These are phyloP conservation scores for Aspergillus sp. DNA, from an alignment of 2,329 filamentous ascomycete genomes.

Conservation along the genomic window DNA sequence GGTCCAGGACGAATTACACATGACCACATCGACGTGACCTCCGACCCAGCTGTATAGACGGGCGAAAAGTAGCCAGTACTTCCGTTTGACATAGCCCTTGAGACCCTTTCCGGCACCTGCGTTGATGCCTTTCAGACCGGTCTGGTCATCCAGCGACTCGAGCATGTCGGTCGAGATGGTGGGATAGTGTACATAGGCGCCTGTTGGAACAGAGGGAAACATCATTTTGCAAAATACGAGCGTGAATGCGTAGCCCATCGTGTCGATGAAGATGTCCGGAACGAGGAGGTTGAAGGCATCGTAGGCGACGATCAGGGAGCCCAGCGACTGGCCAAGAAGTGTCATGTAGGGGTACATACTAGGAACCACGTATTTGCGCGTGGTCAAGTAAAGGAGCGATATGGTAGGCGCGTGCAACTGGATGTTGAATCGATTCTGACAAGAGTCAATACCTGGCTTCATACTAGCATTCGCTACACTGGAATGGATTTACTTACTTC, in stretches of 20 bases:
- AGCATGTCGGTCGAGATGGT: conserved; percentile 99
- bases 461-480: background rate
- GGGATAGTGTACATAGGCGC: conserved; percentile 93
- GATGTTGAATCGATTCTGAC: conserved; percentile 81
- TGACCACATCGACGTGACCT: conserved; percentile 78
- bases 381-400: conserved; percentile 83
- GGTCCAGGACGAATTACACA: conserved; percentile 97
- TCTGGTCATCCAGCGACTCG: conserved; percentile 61
- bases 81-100: conserved; percentile 62
- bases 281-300: conserved; percentile 88
- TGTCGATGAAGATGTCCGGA: conserved; percentile 91
- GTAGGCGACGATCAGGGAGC: conserved; percentile 77
- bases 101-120: conserved; percentile 69
- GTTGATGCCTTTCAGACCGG: conserved; percentile 65
- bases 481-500: conserved; percentile 46
- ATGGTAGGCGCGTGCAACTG: conserved; percentile 73
- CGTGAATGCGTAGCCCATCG: conserved; percentile 94
- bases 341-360: conserved; percentile 89
- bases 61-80: conserved; percentile 85
- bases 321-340: conserved; percentile 84
- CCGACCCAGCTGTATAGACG: conserved; percentile 74
- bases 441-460: background rate
- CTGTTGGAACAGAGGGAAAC: conserved; percentile 73
- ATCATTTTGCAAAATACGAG: conserved; percentile 74
- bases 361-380: conserved; percentile 74